Evolutionary conservation across 2,329 filamentous ascomycete species (phyloP).

Genomic region (Neofusicoccum parvum): DNA sequence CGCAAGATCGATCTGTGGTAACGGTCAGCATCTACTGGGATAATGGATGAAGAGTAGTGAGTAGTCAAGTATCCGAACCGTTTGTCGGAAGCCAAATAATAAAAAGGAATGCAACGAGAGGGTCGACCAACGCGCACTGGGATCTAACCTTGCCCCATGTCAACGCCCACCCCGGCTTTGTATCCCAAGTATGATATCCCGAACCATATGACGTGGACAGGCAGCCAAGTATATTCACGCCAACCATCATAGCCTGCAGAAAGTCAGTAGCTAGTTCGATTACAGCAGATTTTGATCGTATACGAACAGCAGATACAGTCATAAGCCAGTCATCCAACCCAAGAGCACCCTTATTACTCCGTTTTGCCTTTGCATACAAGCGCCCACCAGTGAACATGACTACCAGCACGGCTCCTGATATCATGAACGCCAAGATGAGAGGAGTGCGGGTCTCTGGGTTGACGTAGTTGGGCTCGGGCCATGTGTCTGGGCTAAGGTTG

Average conservation of each 20-base stretch:
- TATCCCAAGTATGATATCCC: conserved; percentile 34
- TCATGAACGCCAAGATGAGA: conserved; percentile 29
- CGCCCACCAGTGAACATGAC: conserved; percentile 14
- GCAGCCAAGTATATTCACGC: conserved; percentile 32
- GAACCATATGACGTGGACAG: conserved; percentile 32
- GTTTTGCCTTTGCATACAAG: conserved; percentile 30
- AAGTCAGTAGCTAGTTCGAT: neutral
- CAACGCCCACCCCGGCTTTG: neutral
- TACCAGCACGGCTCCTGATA: conserved; percentile 28
- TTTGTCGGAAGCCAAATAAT: neutral
- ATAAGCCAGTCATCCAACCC: conserved; percentile 34
- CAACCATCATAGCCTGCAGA: conserved; percentile 24
- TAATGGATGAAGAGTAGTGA: neutral
- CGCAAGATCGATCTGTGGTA: conserved; percentile 17
- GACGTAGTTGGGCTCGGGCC: conserved; percentile 35
- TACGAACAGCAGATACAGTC: conserved; percentile 29
- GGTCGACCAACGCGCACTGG: neutral
- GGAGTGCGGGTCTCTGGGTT: conserved; percentile 30
- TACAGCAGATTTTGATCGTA: neutral
- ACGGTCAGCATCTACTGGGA: conserved; percentile 24
- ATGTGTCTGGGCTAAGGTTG: conserved; percentile 21
- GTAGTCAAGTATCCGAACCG: too few relatives aligned
- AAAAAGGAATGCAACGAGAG: neutral
- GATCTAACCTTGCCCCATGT: conserved; percentile 18
- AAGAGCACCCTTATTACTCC: conserved; percentile 28